Evolutionary conservation across 805 yeast genomes (phyloP).

Genomic region (Maudiozyma barnettii): DNA sequence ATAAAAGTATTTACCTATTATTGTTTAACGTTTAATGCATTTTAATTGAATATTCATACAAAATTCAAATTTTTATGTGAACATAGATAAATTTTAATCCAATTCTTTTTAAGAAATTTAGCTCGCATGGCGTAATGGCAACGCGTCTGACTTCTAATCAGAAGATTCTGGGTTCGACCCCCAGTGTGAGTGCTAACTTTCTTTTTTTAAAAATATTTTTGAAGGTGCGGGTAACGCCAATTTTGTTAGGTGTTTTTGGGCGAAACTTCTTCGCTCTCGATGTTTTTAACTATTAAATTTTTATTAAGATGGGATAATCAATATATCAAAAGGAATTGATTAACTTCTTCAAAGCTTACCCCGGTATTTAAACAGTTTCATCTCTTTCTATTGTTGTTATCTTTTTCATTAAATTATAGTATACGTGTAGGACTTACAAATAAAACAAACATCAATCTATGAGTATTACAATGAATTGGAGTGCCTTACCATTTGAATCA

Average conservation of each 20-base stretch:
- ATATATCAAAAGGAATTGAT: neutral
- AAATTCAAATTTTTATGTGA: too few relatives aligned
- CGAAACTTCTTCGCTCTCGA: too few relatives aligned
- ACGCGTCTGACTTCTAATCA: constrained; percentile 50
- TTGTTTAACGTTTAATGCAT: too few relatives aligned
- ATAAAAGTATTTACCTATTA: too few relatives aligned
- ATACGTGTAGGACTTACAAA: neutral
- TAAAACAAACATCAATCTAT: neutral
- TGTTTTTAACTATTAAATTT: too few relatives aligned
- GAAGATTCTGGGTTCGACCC: constrained; percentile 50
- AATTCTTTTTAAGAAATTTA: constrained; percentile 10
- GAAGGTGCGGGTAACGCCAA: neutral
- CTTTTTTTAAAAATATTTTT: neutral
- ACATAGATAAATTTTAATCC: too few relatives aligned
- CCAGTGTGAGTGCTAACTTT: constrained; percentile 38
- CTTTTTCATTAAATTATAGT: too few relatives aligned
- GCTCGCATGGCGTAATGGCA: constrained; percentile 50
- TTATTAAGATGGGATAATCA: neutral
- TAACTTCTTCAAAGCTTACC: too few relatives aligned
- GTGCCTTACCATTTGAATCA: constrained; percentile 29
- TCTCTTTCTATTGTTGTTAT: too few relatives aligned
- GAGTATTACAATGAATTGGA: constrained; percentile 18
- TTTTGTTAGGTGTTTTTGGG: neutral
- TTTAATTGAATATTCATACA: too few relatives aligned
- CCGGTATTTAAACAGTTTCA: too few relatives aligned